phyloP scores from a whole-genome alignment of 2,329 filamentous ascomycete genomes.

The Colletotrichum navitas region DNA sequence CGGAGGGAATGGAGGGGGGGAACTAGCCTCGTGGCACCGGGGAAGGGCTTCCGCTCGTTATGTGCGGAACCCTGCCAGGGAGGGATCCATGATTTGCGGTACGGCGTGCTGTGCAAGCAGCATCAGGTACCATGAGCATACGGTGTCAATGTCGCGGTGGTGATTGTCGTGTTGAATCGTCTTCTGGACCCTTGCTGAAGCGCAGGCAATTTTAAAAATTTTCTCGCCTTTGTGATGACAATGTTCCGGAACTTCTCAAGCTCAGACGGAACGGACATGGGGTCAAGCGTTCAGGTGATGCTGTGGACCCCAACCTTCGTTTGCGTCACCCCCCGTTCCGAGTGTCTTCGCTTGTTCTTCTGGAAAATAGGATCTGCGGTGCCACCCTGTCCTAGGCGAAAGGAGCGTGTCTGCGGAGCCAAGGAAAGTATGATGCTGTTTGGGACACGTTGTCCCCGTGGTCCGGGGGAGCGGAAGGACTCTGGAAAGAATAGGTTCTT shows the following conservation, averaged over 20 bases:
- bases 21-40: slow-evolving; percentile 39
- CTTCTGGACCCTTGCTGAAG: slow-evolving; percentile 8
- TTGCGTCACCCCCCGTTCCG: slow-evolving; percentile 38
- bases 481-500: slow-evolving; percentile 16
- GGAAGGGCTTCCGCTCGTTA: slow-evolving; percentile 39
- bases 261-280: slow-evolving; percentile 8
- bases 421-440: slow-evolving; percentile 25
- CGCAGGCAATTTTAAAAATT: slow-evolving; percentile 37
- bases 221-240: slow-evolving; percentile 36
- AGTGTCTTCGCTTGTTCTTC: slow-evolving; percentile 40
- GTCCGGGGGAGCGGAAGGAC: slow-evolving; percentile 29
- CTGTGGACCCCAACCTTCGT: slow-evolving; percentile 24
- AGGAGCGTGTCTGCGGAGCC: slow-evolving; percentile 34
- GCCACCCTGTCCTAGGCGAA: slow-evolving; percentile 35
- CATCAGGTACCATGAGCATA: not conserved
- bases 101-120: slow-evolving; percentile 1
- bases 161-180: slow-evolving; percentile 9
- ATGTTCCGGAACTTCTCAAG: slow-evolving; percentile 37
- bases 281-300: not conserved
- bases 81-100: slow-evolving; percentile 2
- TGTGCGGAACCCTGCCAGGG: slow-evolving; percentile 7
- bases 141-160: slow-evolving; percentile 9
- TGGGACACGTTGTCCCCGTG: slow-evolving; percentile 35
- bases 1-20: slow-evolving; percentile 23
- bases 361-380: slow-evolving; percentile 43